phyloP scores from a whole-genome alignment of 495 filamentous ascomycete species.

The Peziza echinospora region DNA sequence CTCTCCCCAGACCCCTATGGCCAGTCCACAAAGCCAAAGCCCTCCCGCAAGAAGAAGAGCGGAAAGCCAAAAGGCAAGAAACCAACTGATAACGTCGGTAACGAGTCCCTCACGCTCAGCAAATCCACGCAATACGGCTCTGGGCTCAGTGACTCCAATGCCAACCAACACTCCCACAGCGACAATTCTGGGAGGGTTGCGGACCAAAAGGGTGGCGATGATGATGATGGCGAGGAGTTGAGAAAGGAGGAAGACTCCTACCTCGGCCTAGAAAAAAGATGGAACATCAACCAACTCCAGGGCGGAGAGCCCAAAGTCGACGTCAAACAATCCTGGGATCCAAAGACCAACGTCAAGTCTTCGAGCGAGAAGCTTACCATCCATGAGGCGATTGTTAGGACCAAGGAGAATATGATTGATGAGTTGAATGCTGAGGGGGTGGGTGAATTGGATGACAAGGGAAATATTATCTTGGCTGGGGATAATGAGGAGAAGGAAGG shows the following conservation, averaged over 20 bases:
- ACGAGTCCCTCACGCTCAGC: background rate
- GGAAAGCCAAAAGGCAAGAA: too few relatives aligned
- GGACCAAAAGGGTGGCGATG: background rate
- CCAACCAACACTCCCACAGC: too few relatives aligned
- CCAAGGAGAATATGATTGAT: background rate
- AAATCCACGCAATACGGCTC: too few relatives aligned
- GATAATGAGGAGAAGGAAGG: background rate
- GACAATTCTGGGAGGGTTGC: too few relatives aligned
- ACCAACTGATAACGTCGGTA: too few relatives aligned
- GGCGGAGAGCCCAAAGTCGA: background rate
- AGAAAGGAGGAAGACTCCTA: background rate
- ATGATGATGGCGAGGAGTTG: background rate
- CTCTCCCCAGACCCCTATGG: too few relatives aligned
- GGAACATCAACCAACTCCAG: background rate
- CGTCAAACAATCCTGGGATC: background rate
- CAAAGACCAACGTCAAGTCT: background rate
- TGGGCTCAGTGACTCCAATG: too few relatives aligned
- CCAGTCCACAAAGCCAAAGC: background rate
- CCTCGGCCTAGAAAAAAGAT: background rate
- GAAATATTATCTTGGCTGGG: background rate
- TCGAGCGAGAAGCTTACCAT: background rate
- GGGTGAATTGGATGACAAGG: background rate
- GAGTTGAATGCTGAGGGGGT: background rate
- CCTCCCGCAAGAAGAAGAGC: background rate
- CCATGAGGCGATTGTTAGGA: background rate